Conservation (phyloP, 805 yeast species). For the Ogataea dorogensis region DNA sequence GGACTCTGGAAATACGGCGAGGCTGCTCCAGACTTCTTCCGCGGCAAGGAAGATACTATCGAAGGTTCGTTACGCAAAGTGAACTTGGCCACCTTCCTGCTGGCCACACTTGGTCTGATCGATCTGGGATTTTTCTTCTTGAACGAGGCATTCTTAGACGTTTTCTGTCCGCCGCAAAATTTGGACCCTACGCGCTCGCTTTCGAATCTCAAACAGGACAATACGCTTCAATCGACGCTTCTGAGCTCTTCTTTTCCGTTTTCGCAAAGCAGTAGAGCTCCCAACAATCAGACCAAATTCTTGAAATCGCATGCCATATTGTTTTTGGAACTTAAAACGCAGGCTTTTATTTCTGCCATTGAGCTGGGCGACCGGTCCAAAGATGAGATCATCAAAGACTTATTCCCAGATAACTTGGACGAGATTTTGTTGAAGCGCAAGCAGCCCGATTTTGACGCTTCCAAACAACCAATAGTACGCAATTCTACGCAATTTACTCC, state of each 20-base stretch:
- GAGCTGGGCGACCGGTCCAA: conserved; percentile 61
- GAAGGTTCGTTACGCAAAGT: conserved; percentile 74
- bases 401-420: conserved; percentile 68
- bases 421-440: conserved; percentile 43
- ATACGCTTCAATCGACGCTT: conserved; percentile 19
- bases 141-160: conserved; percentile 80
- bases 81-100: conserved; percentile 80
- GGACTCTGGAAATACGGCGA: conserved; percentile 69
- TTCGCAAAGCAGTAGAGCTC: conserved; percentile 16
- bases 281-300: conserved; percentile 38
- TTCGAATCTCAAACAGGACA: conserved; percentile 26
- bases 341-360: conserved; percentile 87
- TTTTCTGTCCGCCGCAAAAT: conserved; percentile 76
- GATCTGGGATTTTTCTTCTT: conserved; percentile 86
- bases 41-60: conserved; percentile 59
- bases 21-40: conserved; percentile 54
- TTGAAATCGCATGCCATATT: conserved; percentile 78
- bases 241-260: conserved; percentile 11
- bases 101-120: conserved; percentile 81
- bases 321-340: conserved; percentile 87
- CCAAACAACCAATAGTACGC: conserved; percentile 26
- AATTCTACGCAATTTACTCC: conserved; percentile 52
- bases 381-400: conserved; percentile 66
- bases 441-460: conserved; percentile 28
- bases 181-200: conserved; percentile 44